Evolutionary conservation across 768 basidiomycete genomes (phyloP).

Genomic region (Symmetrospora coprosmae): DNA sequence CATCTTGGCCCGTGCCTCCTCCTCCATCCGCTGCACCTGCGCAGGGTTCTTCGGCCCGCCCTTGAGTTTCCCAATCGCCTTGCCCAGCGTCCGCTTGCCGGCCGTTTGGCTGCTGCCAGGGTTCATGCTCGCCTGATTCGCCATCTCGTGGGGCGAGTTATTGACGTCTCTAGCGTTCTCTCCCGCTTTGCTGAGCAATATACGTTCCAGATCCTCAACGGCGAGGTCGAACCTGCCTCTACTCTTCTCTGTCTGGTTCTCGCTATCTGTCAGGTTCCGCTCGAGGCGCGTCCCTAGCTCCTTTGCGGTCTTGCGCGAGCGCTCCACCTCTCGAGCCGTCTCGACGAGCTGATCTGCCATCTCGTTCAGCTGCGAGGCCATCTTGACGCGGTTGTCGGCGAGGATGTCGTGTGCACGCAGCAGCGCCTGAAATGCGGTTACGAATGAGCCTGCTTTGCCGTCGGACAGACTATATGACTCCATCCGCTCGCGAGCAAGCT

Average conservation of each 20-base stretch:
- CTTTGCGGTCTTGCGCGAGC: constrained; percentile 86
- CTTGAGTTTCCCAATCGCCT: constrained; percentile 33
- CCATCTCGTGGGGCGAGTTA: constrained; percentile 24
- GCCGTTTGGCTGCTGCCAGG: neutral
- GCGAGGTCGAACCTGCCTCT: constrained; percentile 72
- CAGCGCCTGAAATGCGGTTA: constrained; percentile 72
- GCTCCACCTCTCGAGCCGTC: constrained; percentile 81
- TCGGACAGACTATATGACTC: constrained; percentile 75
- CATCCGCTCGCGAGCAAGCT: constrained; percentile 60
- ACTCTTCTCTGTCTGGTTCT: constrained; percentile 70
- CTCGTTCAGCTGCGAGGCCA: constrained; percentile 74
- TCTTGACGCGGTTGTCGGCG: constrained; percentile 74
- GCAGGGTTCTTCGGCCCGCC: constrained; percentile 28
- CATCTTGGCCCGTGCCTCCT: constrained; percentile 76
- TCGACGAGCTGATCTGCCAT: constrained; percentile 88
- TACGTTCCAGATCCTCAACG: constrained; percentile 84
- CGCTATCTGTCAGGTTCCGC: constrained; percentile 71
- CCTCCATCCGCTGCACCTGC: constrained; percentile 81
- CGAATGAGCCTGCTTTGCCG: constrained; percentile 84
- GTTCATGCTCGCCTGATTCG: neutral
- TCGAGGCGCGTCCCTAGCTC: constrained; percentile 81
- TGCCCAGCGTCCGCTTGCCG: constrained; percentile 28
- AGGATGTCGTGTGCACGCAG: constrained; percentile 78
- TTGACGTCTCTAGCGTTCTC: constrained; percentile 61
- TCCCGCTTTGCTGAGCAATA: constrained; percentile 86